Conservation (phyloP, 164 flowering plant species). For the Dillenia turbinata region DNA sequence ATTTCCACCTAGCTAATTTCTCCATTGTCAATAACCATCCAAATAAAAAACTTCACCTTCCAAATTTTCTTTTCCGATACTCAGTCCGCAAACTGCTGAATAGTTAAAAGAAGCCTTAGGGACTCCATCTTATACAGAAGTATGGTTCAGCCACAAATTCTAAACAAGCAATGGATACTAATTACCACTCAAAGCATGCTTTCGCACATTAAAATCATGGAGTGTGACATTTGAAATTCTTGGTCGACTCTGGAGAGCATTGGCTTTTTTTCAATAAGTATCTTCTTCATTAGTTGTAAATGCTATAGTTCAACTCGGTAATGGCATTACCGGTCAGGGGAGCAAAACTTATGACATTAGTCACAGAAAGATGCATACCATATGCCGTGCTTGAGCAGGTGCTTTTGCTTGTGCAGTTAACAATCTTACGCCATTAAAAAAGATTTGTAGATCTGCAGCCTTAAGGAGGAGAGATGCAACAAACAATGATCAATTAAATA, state of each 20-base stretch:
- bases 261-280: too few species aligned
- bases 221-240: not conserved
- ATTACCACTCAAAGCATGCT: not conserved
- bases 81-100: too few species aligned
- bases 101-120: too few species aligned
- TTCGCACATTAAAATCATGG: not conserved
- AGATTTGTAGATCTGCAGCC: constrained; percentile 27
- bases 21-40: too few species aligned
- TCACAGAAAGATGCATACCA: constrained; percentile 25
- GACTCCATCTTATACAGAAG: too few species aligned
- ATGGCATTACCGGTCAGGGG: not conserved
- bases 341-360: not conserved
- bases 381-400: constrained; percentile 52
- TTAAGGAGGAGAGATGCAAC: constrained; percentile 7
- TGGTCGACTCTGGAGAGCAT: too few species aligned
- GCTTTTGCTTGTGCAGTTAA: constrained; percentile 46
- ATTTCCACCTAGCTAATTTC: too few species aligned
- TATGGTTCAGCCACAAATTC: too few species aligned
- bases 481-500: constrained; percentile 2
- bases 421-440: constrained; percentile 25
- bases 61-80: too few species aligned
- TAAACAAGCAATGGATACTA: too few species aligned
- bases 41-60: too few species aligned
- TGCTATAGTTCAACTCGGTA: not conserved
- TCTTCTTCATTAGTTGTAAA: too few species aligned